Evolutionary conservation across 2,329 filamentous ascomycete species (phyloP), one percentile per base, ranked within the genome.

Genomic region (Ambrosiella xylebori): DNA sequence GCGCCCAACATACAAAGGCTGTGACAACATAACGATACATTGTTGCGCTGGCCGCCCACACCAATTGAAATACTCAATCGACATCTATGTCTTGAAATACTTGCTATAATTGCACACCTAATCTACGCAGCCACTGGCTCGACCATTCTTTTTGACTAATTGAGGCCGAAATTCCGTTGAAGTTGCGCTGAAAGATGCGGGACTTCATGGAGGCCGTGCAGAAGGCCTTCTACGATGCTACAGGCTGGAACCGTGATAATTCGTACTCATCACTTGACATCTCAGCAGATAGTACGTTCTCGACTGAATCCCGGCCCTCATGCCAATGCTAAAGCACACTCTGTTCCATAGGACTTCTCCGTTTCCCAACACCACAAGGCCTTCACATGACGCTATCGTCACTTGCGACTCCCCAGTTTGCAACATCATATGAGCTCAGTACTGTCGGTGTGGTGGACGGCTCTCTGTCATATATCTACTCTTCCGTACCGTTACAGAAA

Each of bases 191-290:
- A 38, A 60, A 60, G 57, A 96, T 96, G 90, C 83, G 93, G 74
- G 85, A 90, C 73, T 96, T 95, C 75, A 95, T 96, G 88, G 89
- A 95, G 73, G 91, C 94, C 75, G 85, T 96, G 74, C 88, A 95
- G 72, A 80, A 85, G 72, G 86, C 88, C 66, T 96, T 95, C 73
- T 87, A 88, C 70, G 78, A 86, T 68, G 84, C 86, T 59, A 90
- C 89, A 51, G 80, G 85, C 69, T 96, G 90, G 90, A 86, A 90
- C 68, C 78, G 82, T 66, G 88, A 96, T 74, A 95, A 95, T 71
- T 93, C 87, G 61, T 96, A 96, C 73, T 84, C 87, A 64, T 81
- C 84, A 63, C 75, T 96, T 66, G 95, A 89, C 64, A 82, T 85
- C 59, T 94, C 88, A 3, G 82, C 88, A 53, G 81, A 88, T 74